Base-by-base conservation (phyloP, 1,284 basidiomycete genomes). In the Rhodotorula sp. region DNA sequence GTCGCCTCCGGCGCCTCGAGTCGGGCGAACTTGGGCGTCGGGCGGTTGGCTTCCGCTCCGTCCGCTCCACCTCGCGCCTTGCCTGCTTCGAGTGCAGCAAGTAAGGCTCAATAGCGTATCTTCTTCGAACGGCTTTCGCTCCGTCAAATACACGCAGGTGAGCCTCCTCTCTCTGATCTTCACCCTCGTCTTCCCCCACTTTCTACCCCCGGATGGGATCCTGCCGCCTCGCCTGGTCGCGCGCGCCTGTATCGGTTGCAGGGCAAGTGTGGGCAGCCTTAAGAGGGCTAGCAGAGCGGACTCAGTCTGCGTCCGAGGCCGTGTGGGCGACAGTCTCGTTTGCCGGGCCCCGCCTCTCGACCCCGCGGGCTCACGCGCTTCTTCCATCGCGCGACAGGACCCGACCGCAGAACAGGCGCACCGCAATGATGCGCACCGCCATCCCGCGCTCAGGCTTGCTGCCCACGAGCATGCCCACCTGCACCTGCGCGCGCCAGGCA, bases 401-500 rank as follows among this genome's bases (percentile, higher is more conserved):
- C 51, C 13, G 29, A 21, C 19, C 22, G 13, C 25, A 27, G 32
- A n/a, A 39, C 51, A 6, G 7, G 13, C 48, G 46, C 7, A 6
- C 34, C 44, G 56, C 12, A 25, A 62, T 55, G 25, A 71, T 71
- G n/a, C 55, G 70, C n/a, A 22, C 54, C 7, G 58, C 62, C 1
- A 27, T 67, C 29, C 59, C 62, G 5, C 60, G 44, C 19, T 7
- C 61, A 1, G 53, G 57, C 27, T 22, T 63, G 29, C 53, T 37
- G 27, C 39, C 62, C 17, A 1, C 46, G 2, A 1, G 51, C 7
- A 25, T 34, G 3, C 34, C 62, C 9, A 13, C 48, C 41, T 56
- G 62, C 32, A 39, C 55, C 34, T 60, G 58, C 34, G 44, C 59
- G 7, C 62, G 69, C 59, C 61, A 61, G 8, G 70, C 70, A 2